Evolutionary conservation across 1,284 basidiomycete species (phyloP).

Genomic region (Xerocomus cyaneibrunnescens): DNA sequence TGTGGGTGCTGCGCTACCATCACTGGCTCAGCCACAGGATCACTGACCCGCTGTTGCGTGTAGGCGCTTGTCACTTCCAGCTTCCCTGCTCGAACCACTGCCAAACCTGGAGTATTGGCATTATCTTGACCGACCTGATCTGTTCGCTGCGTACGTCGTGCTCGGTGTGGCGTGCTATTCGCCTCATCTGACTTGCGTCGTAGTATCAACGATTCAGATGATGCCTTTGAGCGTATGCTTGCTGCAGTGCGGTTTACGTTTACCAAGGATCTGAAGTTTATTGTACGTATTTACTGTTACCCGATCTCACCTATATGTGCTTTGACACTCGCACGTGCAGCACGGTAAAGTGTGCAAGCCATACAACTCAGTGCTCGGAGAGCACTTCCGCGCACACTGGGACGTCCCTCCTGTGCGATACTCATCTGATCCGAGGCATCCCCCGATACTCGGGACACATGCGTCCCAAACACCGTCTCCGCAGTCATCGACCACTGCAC

Average conservation of each 20-base stretch:
- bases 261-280: constrained; percentile 94
- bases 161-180: constrained; percentile 5
- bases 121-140: constrained; percentile 90
- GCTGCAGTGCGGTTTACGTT: constrained; percentile 87
- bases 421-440: constrained; percentile 46
- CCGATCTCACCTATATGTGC: not conserved
- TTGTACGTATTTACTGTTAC: constrained; percentile 51
- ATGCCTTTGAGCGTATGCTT: constrained; percentile 91
- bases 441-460: constrained; percentile 49
- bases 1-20: constrained; percentile 52
- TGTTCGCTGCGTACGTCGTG: constrained; percentile 78
- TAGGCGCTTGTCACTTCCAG: constrained; percentile 87
- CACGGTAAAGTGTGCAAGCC: constrained; percentile 93
- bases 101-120: constrained; percentile 97
- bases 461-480: constrained; percentile 35
- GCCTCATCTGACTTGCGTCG: constrained; percentile 3
- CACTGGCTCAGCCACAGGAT: constrained; percentile 1
- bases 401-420: constrained; percentile 65
- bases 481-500: constrained; percentile 28
- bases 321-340: constrained; percentile 38
- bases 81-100: constrained; percentile 86
- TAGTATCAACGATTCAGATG: constrained; percentile 86
- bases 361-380: constrained; percentile 92
- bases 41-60: constrained; percentile 6
- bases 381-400: constrained; percentile 91